phyloP scores from a whole-genome alignment of 2,329 filamentous ascomycete genomes.

The Xylaria sp. region DNA sequence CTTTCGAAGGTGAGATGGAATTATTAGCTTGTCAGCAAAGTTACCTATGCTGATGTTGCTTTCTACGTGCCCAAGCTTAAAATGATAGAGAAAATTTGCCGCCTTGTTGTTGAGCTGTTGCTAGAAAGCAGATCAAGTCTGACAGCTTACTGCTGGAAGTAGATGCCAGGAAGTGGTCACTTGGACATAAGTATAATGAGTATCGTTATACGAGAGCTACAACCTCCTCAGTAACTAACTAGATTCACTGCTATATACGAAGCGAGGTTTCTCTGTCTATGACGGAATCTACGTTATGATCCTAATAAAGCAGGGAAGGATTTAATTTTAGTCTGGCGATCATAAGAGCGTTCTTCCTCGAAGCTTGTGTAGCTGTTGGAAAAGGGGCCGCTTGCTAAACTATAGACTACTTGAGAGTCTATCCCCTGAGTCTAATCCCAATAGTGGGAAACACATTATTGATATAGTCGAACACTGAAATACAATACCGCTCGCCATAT shows the following conservation, averaged over 20 bases:
- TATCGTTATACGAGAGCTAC: too few relatives aligned
- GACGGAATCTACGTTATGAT: background rate
- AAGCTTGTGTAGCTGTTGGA: background rate
- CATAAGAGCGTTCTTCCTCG: background rate
- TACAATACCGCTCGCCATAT: background rate
- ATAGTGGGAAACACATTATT: background rate
- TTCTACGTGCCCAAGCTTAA: background rate
- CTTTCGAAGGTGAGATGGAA: background rate
- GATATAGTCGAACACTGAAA: background rate
- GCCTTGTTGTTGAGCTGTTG: background rate
- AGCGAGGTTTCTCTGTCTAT: too few relatives aligned
- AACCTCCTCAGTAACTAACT: too few relatives aligned
- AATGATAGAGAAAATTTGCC: background rate
- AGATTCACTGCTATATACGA: too few relatives aligned
- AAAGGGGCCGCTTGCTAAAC: background rate
- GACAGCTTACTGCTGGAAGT: too few relatives aligned
- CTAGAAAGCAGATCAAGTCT: background rate
- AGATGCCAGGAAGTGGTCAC: too few relatives aligned
- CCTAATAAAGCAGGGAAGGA: background rate
- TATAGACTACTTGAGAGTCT: background rate
- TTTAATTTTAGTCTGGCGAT: background rate
- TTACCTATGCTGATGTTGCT: background rate
- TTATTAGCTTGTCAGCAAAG: background rate
- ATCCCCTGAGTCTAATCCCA: background rate
- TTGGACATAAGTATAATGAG: too few relatives aligned